phyloP scores from a whole-genome alignment of 345 rosid species.

The Rhizophora apiculata region DNA sequence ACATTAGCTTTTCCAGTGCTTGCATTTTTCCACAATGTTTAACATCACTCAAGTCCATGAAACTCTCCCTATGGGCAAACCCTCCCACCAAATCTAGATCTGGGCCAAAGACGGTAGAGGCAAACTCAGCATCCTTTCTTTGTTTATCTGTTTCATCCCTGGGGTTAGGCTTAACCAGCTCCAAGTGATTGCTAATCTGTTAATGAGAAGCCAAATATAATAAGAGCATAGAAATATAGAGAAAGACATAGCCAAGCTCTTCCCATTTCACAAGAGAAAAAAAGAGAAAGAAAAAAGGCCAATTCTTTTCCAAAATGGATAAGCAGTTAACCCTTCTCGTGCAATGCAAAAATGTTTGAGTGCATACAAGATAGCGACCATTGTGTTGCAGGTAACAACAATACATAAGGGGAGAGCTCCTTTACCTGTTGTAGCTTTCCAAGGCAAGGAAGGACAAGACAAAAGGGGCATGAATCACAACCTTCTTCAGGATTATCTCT shows the following conservation, averaged over 20 bases:
- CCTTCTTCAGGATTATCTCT: conserved; percentile 76
- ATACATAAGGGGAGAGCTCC: background rate
- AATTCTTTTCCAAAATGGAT: background rate
- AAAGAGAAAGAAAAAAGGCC: background rate
- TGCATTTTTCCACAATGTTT: conserved; percentile 94
- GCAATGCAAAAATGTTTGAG: background rate
- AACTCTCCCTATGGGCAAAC: conserved; percentile 58
- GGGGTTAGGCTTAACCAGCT: conserved; percentile 92
- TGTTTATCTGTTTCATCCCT: conserved; percentile 85
- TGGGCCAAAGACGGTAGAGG: conserved; percentile 69
- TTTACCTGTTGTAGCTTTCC: conserved; percentile 77
- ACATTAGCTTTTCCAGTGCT: conserved; percentile 75
- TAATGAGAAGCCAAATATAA: conserved; percentile 15
- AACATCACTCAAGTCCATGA: conserved; percentile 78
- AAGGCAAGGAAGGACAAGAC: conserved; percentile 94
- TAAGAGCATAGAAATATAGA: conserved; percentile 5
- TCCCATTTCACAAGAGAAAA: background rate
- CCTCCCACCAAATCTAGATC: conserved; percentile 87
- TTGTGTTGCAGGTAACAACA: background rate
- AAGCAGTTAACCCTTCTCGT: background rate
- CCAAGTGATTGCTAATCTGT: conserved; percentile 93
- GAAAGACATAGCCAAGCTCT: background rate
- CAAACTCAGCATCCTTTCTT: conserved; percentile 85
- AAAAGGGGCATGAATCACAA: conserved; percentile 96
- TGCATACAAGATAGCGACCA: background rate